A percentile compares a stretch with the other conserved stretches of the same genome.
Conservation (phyloP, 768 basidiomycete genomes). For the Mycena kentingensis region DNA sequence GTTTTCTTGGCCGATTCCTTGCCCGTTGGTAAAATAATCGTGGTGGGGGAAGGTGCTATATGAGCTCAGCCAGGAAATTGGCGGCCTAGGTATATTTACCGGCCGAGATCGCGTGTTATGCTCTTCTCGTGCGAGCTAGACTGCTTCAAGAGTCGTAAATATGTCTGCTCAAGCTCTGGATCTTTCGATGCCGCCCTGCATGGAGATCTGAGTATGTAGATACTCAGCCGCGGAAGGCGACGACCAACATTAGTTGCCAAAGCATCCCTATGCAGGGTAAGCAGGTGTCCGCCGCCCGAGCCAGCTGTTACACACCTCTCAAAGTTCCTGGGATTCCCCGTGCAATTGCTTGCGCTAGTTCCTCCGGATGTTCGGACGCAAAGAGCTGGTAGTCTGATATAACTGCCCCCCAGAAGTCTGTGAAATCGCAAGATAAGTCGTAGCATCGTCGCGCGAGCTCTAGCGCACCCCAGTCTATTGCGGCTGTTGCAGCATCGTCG, state of each 20-base stretch:
- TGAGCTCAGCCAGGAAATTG: slow-evolving; percentile 10
- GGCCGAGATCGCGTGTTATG: slow-evolving; percentile 88
- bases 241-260: slow-evolving; percentile 90
- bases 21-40: slow-evolving; percentile 91
- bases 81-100: slow-evolving; percentile 41
- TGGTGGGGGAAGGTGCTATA: slow-evolving; percentile 93
- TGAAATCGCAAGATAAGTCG: slow-evolving; percentile 10
- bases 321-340: slow-evolving; percentile 85
- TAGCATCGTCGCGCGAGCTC: slow-evolving; percentile 1
- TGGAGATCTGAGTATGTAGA: slow-evolving; percentile 9
- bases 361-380: slow-evolving; percentile 74
- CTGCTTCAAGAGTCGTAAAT: slow-evolving; percentile 80
- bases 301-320: slow-evolving; percentile 48
- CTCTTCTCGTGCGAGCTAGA: slow-evolving; percentile 90
- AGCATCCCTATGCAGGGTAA: slow-evolving; percentile 55
- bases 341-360: slow-evolving; percentile 88
- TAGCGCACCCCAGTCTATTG: slow-evolving; percentile 76
- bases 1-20: slow-evolving; percentile 96
- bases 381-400: slow-evolving; percentile 94
- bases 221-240: slow-evolving; percentile 9
- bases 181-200: slow-evolving; percentile 93
- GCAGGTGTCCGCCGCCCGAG: neutral
- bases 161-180: slow-evolving; percentile 76
- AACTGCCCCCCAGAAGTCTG: slow-evolving; percentile 95
- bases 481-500: slow-evolving; percentile 40